These are phyloP conservation scores for Yamadazyma dushanensis DNA, from an alignment of 1,139 yeast genomes.

Conservation along the genomic window DNA sequence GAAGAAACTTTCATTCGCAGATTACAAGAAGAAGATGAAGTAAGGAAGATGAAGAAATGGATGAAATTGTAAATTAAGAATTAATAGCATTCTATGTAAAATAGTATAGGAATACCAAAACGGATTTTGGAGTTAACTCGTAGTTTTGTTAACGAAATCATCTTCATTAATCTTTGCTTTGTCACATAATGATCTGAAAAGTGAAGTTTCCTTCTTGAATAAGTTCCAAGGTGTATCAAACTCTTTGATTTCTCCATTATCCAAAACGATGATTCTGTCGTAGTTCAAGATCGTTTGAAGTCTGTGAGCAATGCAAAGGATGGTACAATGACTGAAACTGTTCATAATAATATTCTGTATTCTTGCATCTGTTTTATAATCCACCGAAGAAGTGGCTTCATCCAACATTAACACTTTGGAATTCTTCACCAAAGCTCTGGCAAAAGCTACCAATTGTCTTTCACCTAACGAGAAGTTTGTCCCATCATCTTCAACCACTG, in stretches of 20 bases:
- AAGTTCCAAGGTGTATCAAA: slow-evolving; percentile 48
- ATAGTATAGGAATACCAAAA: background rate
- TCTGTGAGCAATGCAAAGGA: slow-evolving; percentile 56
- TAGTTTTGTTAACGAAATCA: slow-evolving; percentile 10
- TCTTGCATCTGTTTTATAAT: slow-evolving; percentile 51
- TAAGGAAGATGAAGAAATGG: slow-evolving; percentile 15
- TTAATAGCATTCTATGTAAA: background rate
- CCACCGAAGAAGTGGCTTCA: slow-evolving; percentile 58
- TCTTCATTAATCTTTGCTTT: slow-evolving; percentile 22
- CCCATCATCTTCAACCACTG: slow-evolving; percentile 51
- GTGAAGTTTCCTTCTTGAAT: slow-evolving; percentile 33
- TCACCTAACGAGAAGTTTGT: slow-evolving; percentile 54
- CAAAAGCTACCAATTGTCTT: slow-evolving; percentile 51
- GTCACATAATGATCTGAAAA: slow-evolving; percentile 39
- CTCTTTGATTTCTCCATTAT: slow-evolving; percentile 47
- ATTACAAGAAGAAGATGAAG: slow-evolving; percentile 71
- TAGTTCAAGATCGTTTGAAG: slow-evolving; percentile 51
- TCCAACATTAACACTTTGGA: slow-evolving; percentile 50
- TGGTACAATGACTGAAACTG: slow-evolving; percentile 48
- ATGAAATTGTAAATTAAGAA: background rate
- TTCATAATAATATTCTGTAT: slow-evolving; percentile 46
- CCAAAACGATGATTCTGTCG: slow-evolving; percentile 52
- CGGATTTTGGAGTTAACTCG: background rate
- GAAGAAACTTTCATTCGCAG: slow-evolving; percentile 81
- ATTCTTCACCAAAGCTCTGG: slow-evolving; percentile 50